Conservation (phyloP, 805 yeast genomes). For the Candida sphagnicola region DNA sequence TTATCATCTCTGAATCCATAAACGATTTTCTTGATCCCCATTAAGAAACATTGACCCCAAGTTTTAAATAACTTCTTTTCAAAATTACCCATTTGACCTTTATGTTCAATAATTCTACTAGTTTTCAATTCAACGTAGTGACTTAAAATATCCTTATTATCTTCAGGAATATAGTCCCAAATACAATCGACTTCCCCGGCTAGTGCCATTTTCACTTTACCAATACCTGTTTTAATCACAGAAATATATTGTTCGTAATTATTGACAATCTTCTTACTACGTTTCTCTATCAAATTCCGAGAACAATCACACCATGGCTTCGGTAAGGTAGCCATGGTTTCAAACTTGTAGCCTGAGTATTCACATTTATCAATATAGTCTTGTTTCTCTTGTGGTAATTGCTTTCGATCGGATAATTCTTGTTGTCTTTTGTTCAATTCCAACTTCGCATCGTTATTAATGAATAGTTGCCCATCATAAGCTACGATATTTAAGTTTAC, state of each 20-base stretch:
- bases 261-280: constrained; percentile 57
- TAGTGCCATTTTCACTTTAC: constrained; percentile 58
- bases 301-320: constrained; percentile 71
- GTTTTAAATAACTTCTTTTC: constrained; percentile 74
- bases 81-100: constrained; percentile 57
- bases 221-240: constrained; percentile 84
- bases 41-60: constrained; percentile 92
- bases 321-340: constrained; percentile 67
- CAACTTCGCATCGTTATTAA: constrained; percentile 47
- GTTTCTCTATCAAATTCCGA: constrained; percentile 62
- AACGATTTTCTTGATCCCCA: constrained; percentile 76
- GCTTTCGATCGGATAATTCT: constrained; percentile 18
- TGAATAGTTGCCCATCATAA: constrained; percentile 73
- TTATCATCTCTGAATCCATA: constrained; percentile 85
- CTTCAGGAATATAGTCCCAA: constrained; percentile 68
- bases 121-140: constrained; percentile 90
- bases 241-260: constrained; percentile 75
- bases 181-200: constrained; percentile 95
- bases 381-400: constrained; percentile 16
- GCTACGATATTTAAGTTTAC: constrained; percentile 60
- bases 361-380: constrained; percentile 37
- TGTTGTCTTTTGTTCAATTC: constrained; percentile 25
- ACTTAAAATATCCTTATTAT: constrained; percentile 42
- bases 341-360: constrained; percentile 83
- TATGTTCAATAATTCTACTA: constrained; percentile 48